These are phyloP conservation scores for Botrytis porri DNA, from an alignment of 2,329 filamentous ascomycete genomes.

Conservation along the genomic window DNA sequence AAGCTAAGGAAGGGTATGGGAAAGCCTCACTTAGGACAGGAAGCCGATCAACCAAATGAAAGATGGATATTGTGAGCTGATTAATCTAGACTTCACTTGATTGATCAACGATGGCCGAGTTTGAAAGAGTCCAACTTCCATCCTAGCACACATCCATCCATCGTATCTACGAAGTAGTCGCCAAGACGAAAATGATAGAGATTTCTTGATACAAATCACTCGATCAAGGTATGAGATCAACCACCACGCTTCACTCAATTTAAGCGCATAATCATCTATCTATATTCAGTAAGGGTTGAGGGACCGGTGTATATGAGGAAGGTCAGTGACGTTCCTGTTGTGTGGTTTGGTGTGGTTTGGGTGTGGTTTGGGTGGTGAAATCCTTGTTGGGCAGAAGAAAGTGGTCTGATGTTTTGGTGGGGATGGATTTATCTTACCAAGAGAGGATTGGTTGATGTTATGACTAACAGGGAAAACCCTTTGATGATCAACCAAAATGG, in stretches of 20 bases:
- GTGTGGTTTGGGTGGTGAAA: not conserved
- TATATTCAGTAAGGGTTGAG: not conserved
- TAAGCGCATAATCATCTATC: not conserved
- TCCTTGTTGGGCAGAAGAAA: conserved; percentile 19
- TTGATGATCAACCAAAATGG: not conserved
- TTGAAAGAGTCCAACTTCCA: not conserved
- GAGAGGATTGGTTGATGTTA: not conserved
- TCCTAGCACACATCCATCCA: not conserved
- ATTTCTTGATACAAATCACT: not conserved
- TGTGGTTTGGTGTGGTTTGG: no score
- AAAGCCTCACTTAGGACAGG: not conserved
- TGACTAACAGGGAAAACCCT: conserved; percentile 10
- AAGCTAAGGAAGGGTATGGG: not conserved
- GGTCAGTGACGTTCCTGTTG: not conserved
- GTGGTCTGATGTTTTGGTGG: conserved; percentile 21
- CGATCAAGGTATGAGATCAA: not conserved
- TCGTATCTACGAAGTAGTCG: not conserved
- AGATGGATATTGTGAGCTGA: conserved; percentile 17
- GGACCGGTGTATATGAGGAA: not conserved
- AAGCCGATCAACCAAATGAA: conserved; percentile 13
- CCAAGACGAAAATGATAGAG: conserved; percentile 17
- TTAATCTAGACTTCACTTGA: conserved; percentile 16
- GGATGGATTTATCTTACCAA: not conserved
- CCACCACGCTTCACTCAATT: not conserved
- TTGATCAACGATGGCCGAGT: conserved; percentile 15